These are phyloP conservation scores for Ceratocystis destructans DNA, from an alignment of 2,329 filamentous ascomycete genomes.

Conservation along the genomic window DNA sequence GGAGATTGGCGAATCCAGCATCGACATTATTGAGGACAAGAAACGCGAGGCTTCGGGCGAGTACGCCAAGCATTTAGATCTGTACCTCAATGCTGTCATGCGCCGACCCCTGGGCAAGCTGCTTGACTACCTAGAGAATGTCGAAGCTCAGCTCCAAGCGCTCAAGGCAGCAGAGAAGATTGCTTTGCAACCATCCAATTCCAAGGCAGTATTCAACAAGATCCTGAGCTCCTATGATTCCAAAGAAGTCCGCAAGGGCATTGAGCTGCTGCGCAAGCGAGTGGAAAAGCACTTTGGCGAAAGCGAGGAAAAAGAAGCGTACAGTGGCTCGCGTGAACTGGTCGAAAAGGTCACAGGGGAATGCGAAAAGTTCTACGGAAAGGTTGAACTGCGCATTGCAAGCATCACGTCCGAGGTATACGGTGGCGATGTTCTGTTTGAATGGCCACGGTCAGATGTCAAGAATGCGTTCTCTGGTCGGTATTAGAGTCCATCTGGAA, in stretches of 20 bases:
- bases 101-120: conserved; percentile 79
- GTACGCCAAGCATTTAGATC: conserved; percentile 70
- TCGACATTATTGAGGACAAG: conserved; percentile 72
- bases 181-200: conserved; percentile 69
- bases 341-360: conserved; percentile 45
- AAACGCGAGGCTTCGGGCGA: conserved; percentile 63
- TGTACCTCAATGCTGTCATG: conserved; percentile 81
- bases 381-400: conserved; percentile 47
- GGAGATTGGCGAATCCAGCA: conserved; percentile 59
- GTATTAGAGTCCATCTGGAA: not conserved
- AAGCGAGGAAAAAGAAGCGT: conserved; percentile 71
- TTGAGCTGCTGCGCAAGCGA: conserved; percentile 75
- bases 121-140: conserved; percentile 80
- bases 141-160: conserved; percentile 55
- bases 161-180: conserved; percentile 50
- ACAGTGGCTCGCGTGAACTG: conserved; percentile 45
- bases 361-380: conserved; percentile 49
- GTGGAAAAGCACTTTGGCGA: conserved; percentile 97
- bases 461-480: conserved; percentile 39
- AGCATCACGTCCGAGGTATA: conserved; percentile 49
- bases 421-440: conserved; percentile 49
- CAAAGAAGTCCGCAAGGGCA: conserved; percentile 78
- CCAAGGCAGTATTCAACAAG: conserved; percentile 73
- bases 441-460: conserved; percentile 52
- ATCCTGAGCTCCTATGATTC: conserved; percentile 64